A percentile compares a stretch with the other conserved stretches of the same genome.
Conservation (phyloP, 441 rosid species). For the Croton laevigatus region DNA sequence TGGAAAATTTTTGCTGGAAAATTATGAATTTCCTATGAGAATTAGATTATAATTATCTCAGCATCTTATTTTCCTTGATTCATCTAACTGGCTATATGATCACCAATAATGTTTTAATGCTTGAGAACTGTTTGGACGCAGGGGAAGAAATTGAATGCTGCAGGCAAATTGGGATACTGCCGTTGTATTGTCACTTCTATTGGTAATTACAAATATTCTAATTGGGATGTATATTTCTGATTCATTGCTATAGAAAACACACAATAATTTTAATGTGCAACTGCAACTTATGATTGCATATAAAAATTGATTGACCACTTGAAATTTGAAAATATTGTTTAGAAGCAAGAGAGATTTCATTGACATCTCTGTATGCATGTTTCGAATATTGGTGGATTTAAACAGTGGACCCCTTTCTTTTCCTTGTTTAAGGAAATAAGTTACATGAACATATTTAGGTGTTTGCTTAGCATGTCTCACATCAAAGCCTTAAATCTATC, state of each 20-base stretch:
- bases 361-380: not conserved
- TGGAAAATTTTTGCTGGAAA: not conserved
- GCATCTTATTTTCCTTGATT: not conserved
- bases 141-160: slow-evolving; percentile 35
- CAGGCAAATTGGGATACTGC: slow-evolving; percentile 24
- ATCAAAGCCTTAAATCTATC: not conserved
- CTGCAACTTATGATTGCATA: not conserved
- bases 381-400: not conserved
- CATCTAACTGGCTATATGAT: not conserved
- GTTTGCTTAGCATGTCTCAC: not conserved
- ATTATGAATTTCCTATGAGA: too few relatives aligned
- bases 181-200: slow-evolving; percentile 39
- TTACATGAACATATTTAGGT: not conserved
- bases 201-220: slow-evolving; percentile 33
- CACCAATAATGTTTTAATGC: not conserved
- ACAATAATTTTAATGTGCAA: not conserved
- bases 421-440: not conserved
- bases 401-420: not conserved
- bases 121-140: slow-evolving; percentile 23
- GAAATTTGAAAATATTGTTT: not conserved
- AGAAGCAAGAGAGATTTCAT: not conserved
- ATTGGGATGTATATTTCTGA: not conserved
- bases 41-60: not conserved
- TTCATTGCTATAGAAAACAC: not conserved
- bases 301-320: not conserved